Base-by-base conservation (phyloP, 169 alveolate species). In the Plasmodium relictum region DNA sequence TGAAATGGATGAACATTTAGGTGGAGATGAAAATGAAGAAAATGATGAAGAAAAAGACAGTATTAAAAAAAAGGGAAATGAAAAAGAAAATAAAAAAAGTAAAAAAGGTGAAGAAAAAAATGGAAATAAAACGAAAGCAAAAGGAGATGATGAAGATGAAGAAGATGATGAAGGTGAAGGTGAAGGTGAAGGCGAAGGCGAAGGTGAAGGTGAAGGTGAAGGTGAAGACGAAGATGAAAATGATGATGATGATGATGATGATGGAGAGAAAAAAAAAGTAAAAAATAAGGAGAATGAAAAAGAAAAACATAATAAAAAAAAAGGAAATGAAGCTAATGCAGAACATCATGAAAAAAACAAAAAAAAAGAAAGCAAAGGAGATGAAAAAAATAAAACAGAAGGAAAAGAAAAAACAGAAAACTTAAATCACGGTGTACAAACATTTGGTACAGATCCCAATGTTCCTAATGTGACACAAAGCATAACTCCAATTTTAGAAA, bases 221-320 rank as follows among this genome's bases (percentile, higher is more conserved):
- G 73, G 58, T 14, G 88, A 74, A 7, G 88, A 73, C 8, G 54
- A 74, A 0, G 88, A 45, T 7, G 70, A 74, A 59, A 63, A 24
- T 22, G 52, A 74, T 9, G 42, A 12, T 6, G 58, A 61, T 16
- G 22, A 63, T 26, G 42, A 73, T 39, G 59, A 31, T 1, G 24
- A 74, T 37, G 42, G 3, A 58, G 59, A 54, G n/a, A 16, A 26
- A 56, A 66, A 83, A 37, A 61, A 48, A 68, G 48, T 44, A 8
- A 48, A 83, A 52, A 56, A 68, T 37, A 56, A 68, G 14, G 70
- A 80, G 5, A 45, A 54, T 37, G 56, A 80, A 8, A 69, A 58
- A n/a, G 31, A 62, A 31, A 18, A 62, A 9, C 16, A 52, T 9
- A 24, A 54, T 0, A 26, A 66, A 50, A 41, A 68, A 18, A 58